Conservation (phyloP, 2,329 filamentous ascomycete species). For the Aureobasidium sp. region DNA sequence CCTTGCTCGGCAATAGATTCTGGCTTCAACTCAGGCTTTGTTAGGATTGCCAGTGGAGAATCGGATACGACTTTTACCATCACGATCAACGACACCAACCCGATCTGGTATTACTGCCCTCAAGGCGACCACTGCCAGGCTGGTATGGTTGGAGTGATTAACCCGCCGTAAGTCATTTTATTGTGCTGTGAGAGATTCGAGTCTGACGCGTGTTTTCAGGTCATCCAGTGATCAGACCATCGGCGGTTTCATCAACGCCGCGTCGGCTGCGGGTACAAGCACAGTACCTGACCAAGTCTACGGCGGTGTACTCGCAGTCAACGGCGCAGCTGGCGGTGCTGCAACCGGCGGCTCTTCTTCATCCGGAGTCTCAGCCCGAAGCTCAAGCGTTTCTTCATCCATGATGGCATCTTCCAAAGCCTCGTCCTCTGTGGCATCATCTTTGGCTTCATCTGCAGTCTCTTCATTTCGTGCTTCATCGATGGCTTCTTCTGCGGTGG, state of each 20-base stretch:
- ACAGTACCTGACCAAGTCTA: background rate
- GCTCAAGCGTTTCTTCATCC: background rate
- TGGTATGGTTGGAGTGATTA: conserved; percentile 19
- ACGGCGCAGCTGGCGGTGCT: background rate
- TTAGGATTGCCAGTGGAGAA: conserved; percentile 3
- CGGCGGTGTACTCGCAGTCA: background rate
- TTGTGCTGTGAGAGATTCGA: too few relatives aligned
- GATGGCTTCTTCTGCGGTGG: background rate
- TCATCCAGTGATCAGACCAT: background rate
- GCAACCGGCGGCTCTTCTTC: background rate
- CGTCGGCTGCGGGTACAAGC: background rate
- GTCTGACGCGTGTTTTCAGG: background rate
- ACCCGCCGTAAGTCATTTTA: conserved; percentile 14
- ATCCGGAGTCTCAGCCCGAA: background rate
- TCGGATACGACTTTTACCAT: conserved; percentile 7
- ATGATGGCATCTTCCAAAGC: background rate
- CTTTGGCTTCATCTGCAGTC: too few relatives aligned
- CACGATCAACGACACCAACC: conserved; percentile 10
- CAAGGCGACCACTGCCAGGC: conserved; percentile 15
- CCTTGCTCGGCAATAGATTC: conserved; percentile 9
- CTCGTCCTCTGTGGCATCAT: background rate
- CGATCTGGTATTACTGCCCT: conserved; percentile 16
- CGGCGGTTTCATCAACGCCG: background rate
- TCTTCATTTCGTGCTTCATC: too few relatives aligned
- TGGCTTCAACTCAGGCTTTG: conserved; percentile 17